Conservation (phyloP, 148 eudicot species). For the Vaccinium vitisidaea region DNA sequence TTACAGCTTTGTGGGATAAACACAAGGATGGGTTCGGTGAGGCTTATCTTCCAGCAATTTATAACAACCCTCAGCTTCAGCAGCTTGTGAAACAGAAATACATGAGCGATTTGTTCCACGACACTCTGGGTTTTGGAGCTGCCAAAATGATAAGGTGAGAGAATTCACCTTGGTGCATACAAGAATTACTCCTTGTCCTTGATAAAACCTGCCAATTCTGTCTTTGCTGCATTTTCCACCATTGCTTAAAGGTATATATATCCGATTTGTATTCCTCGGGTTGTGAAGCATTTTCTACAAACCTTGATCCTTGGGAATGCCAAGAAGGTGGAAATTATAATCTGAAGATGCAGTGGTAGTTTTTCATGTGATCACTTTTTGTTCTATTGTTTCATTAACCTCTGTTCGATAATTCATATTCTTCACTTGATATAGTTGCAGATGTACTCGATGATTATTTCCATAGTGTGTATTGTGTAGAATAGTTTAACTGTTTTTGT, state of each 20-base stretch:
- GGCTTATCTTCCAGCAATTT: conserved; percentile 83
- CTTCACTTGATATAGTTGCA: background rate
- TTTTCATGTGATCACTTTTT: background rate
- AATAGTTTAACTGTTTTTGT: background rate
- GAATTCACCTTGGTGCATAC: background rate
- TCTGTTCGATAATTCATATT: background rate
- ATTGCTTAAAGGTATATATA: background rate
- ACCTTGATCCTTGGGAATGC: background rate
- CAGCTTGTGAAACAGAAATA: conserved; percentile 53
- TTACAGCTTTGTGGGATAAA: conserved; percentile 77
- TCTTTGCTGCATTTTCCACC: background rate
- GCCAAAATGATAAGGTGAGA: conserved; percentile 91
- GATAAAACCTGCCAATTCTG: background rate
- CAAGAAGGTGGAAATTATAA: background rate
- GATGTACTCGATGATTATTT: background rate
- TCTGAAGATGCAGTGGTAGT: too few species aligned
- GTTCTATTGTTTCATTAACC: background rate
- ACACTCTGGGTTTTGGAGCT: conserved; percentile 87
- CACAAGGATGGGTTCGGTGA: conserved; percentile 86
- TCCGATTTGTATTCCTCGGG: background rate
- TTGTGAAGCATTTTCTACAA: background rate
- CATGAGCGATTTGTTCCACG: conserved; percentile 76
- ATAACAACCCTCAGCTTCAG: conserved; percentile 63
- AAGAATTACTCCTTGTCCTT: background rate
- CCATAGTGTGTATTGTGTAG: background rate